Base-by-base conservation (phyloP, 352 stramenopile species). In the Phytophthora litchii region DNA sequence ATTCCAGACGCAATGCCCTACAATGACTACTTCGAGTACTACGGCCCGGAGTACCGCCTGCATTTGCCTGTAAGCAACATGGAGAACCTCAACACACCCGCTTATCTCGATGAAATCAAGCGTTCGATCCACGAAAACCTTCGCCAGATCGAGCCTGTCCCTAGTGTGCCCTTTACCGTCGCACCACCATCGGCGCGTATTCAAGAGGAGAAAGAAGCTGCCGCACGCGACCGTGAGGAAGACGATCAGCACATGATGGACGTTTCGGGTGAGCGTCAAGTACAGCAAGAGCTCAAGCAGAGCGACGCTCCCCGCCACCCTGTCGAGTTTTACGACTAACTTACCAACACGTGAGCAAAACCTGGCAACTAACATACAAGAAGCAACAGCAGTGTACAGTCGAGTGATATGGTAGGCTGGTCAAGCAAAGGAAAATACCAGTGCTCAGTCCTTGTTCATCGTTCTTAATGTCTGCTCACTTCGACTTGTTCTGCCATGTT, bases 1-100 rank as follows among this genome's bases (percentile, higher is more conserved):
- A 72, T 95, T 8, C 80, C 84, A 1, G 96, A 99, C 56, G 92
- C 98, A 4, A 98, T 99, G 73, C 98, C 98, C 4, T 99, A 98
- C 83, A 99, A 99, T 81, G 96, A 99, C 73, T 99, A 99, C 81
- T 99, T 98, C 78, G 97, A 99, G 75, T 99, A 99, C 79, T 99
- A 98, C 76, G 94, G 94, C 0, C 97, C 97, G 1, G 95, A 99
- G 70, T 99, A 98, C 78, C 95, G 97, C 47, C 76, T 99, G 29
- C 97, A 99, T 76, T 88, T 99, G 63, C 94, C 96, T 16, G 91
- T 98, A 60, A 88, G 83, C 58, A 96, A 92, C 76, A 99, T 99
- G 78, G 93, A 99, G 60, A 99, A 99, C 68, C 78, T 98, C 38
- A 99, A 99, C 80, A 98, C 92, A 35, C 77, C 76, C 13, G 78